Evolutionary conservation across 805 yeast species (phyloP).

Genomic region (Ogataea corticis): DNA sequence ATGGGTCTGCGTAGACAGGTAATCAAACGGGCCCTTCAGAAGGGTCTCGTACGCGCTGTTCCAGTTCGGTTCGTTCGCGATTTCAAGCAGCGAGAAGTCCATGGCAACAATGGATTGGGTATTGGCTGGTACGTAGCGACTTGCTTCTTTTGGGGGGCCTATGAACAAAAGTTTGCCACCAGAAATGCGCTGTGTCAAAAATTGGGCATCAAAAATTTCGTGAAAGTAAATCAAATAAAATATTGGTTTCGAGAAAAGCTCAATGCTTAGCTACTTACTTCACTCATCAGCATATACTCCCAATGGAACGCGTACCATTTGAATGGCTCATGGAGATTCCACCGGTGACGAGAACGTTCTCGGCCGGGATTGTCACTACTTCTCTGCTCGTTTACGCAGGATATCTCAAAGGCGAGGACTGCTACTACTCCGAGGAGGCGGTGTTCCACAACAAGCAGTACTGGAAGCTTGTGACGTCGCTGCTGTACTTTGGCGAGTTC

Average conservation of each 20-base stretch:
- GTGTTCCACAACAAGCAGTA: constrained; percentile 41
- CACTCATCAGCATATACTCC: no score
- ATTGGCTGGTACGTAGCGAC: no score
- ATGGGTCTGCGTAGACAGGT: constrained; percentile 45
- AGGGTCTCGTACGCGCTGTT: constrained; percentile 29
- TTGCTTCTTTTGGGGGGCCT: no score
- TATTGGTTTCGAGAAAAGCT: no score
- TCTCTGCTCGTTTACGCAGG: constrained; percentile 37
- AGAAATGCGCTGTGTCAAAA: no score
- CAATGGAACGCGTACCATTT: constrained; percentile 39
- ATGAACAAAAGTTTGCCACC: no score
- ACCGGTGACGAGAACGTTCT: constrained; percentile 44
- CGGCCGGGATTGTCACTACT: constrained; percentile 33
- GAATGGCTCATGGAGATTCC: constrained; percentile 46
- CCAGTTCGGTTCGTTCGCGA: constrained; percentile 15
- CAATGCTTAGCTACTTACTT: no score
- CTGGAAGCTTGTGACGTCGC: constrained; percentile 38
- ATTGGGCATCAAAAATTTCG: no score
- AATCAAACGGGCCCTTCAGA: constrained; percentile 47
- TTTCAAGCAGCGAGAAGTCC: constrained; percentile 7
- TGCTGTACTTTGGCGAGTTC: constrained; percentile 42
- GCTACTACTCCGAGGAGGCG: constrained; percentile 37
- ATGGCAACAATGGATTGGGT: constrained; percentile 1
- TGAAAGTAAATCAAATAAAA: no score
- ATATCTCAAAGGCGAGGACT: constrained; percentile 32